Evolutionary conservation across 2,329 filamentous ascomycete species (phyloP).

Genomic region (Fusarium metavorans): DNA sequence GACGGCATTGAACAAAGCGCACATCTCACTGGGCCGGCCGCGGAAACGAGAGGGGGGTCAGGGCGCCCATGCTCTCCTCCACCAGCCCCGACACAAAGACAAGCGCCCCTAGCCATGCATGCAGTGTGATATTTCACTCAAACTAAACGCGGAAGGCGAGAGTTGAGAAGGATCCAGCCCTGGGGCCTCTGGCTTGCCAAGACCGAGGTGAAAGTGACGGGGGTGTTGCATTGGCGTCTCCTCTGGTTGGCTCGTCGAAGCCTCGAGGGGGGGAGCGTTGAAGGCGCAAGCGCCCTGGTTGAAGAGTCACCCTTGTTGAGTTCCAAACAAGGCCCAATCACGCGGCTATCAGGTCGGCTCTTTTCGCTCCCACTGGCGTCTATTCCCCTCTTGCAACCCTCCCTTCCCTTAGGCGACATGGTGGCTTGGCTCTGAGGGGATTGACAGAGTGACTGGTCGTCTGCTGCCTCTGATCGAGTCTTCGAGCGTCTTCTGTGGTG

Average conservation of each 20-base stretch:
- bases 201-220: slow-evolving; percentile 20
- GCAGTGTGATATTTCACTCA: slow-evolving; percentile 45
- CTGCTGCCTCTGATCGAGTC: not conserved
- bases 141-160: slow-evolving; percentile 35
- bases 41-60: slow-evolving; percentile 18
- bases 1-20: slow-evolving; percentile 27
- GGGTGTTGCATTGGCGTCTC: slow-evolving; percentile 17
- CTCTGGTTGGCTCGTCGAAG: slow-evolving; percentile 38
- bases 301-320: slow-evolving; percentile 28
- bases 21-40: slow-evolving; percentile 24
- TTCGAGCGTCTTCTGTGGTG: not conserved
- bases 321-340: slow-evolving; percentile 44
- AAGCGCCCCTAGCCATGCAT: slow-evolving; percentile 48
- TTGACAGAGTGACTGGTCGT: slow-evolving; percentile 22
- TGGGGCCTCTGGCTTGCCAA: slow-evolving; percentile 21
- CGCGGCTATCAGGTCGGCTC: slow-evolving; percentile 44
- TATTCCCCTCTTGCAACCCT: slow-evolving; percentile 34
- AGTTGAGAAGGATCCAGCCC: slow-evolving; percentile 37
- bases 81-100: slow-evolving; percentile 24
- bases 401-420: slow-evolving; percentile 29
- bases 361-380: slow-evolving; percentile 46
- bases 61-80: slow-evolving; percentile 13
- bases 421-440: slow-evolving; percentile 24
- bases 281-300: slow-evolving; percentile 47
- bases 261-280: slow-evolving; percentile 34